Evolutionary conservation across 129 eudicot species (phyloP), one percentile per base, ranked within the genome.

Genomic region (Ambrosia trifida): DNA sequence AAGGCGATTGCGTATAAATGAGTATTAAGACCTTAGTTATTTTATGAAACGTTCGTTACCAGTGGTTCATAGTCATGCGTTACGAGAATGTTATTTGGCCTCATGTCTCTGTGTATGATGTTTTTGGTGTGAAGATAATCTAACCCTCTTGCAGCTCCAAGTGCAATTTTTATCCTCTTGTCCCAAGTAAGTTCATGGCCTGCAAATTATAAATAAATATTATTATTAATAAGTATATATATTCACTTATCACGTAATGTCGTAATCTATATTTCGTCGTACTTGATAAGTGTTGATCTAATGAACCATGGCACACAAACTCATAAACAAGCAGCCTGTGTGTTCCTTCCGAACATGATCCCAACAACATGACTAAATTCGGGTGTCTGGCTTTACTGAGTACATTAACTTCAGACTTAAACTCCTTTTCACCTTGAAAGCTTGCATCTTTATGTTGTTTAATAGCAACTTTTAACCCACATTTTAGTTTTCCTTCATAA

Each of bases 121-220:
- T 77, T 81, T 58, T 32, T 81, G 24, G 38, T 49, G 63, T 90
- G 96, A 20, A 90, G 80, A 79, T 80, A 87, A 66, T 79, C 84
- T 72, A 87, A 76, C 59, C 96, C 96, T 85, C 85, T 75, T 52
- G 96, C 94, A 19, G 94, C 90, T 36, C 90, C 96, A 35, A 84
- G 53, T 43, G 94, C 94, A 38, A 89, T 81, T 69, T 89, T 89
- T 47, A 89, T 76, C 74, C 96, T 89, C 77, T 86, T 81, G 35
- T 77, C 85, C 96, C 96, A 89, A 24, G 60, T 68, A 12, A 89
- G 77, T 53, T 67, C 76, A 33, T 70, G 43, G 66, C 68, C 92
- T 86, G 82, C 83, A 81, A 82, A 30, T 46, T 75, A 6, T 24
- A 64, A 56, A 68, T 53, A 46, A 12, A 16, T 64, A 63, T n/a